These are phyloP conservation scores for Cystobasidium onofrii DNA, from an alignment of 768 basidiomycete species.

Conservation along the genomic window DNA sequence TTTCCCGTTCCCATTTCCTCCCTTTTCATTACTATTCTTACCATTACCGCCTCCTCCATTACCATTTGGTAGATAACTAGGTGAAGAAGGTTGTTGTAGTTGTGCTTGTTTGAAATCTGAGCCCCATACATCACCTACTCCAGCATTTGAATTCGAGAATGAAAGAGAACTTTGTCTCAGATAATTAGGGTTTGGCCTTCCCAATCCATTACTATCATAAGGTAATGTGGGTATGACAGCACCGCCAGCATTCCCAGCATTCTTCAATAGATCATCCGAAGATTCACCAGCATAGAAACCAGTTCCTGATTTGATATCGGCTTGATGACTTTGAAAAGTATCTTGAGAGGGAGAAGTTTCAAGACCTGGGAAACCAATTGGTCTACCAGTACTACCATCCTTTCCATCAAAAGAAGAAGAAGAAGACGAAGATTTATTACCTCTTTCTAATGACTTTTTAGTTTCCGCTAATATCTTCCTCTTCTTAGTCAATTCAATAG, in stretches of 20 bases:
- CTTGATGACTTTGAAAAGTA: not conserved
- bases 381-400: not conserved
- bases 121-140: slow-evolving; percentile 27
- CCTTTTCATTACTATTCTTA: not conserved
- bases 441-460: slow-evolving; percentile 1
- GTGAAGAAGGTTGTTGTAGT: too few species aligned
- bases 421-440: not conserved
- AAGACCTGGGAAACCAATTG: not conserved
- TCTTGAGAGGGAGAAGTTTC: not conserved
- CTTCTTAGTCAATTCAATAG: not conserved
- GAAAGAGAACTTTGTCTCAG: slow-evolving; percentile 19
- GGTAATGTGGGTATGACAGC: not conserved
- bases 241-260: slow-evolving; percentile 17
- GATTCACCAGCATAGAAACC: not conserved
- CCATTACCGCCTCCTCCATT: slow-evolving; percentile 12
- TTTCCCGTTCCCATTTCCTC: slow-evolving; percentile 1
- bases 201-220: slow-evolving; percentile 14
- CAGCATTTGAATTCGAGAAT: not conserved
- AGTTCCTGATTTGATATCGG: not conserved
- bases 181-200: slow-evolving; percentile 1
- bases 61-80: not conserved
- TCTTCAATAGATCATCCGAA: slow-evolving; percentile 24
- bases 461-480: not conserved
- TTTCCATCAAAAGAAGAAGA: not conserved
- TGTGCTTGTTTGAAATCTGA: slow-evolving; percentile 19